phyloP scores from a whole-genome alignment of 345 rosid species.

The Moringa oleifera region DNA sequence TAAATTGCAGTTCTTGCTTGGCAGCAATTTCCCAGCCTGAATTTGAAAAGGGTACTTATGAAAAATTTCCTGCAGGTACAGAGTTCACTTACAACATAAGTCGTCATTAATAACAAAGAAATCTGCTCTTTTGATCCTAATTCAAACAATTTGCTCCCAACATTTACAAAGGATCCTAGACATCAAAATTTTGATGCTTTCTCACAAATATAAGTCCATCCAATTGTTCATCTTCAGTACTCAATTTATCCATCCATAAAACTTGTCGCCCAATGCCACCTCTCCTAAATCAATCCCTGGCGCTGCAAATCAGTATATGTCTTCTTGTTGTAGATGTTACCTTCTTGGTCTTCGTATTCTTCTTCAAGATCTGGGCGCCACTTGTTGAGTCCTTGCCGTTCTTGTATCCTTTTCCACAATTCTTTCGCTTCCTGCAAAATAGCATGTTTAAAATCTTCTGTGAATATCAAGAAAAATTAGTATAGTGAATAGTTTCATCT shows the following conservation, averaged over 20 bases:
- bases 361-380: conserved; percentile 99
- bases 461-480: no score
- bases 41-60: no score
- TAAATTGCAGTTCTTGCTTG: no score
- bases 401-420: conserved; percentile 90
- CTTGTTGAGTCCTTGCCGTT: conserved; percentile 77
- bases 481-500: no score
- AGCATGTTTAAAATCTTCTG: no score
- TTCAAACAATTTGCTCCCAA: neutral
- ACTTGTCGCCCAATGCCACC: neutral
- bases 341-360: conserved; percentile 98
- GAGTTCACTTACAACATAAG: no score
- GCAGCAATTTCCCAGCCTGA: no score
- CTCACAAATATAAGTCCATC: neutral
- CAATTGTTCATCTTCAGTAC: neutral
- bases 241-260: no score
- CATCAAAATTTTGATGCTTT: neutral
- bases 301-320: conserved; percentile 95
- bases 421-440: conserved; percentile 78
- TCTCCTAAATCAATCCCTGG: conserved; percentile 76
- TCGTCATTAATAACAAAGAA: no score
- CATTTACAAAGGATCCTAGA: neutral
- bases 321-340: conserved; percentile 97
- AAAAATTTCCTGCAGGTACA: no score
- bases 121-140: neutral